phyloP scores from a whole-genome alignment of 495 filamentous ascomycete species.

The Penicillium dipodomyicola region DNA sequence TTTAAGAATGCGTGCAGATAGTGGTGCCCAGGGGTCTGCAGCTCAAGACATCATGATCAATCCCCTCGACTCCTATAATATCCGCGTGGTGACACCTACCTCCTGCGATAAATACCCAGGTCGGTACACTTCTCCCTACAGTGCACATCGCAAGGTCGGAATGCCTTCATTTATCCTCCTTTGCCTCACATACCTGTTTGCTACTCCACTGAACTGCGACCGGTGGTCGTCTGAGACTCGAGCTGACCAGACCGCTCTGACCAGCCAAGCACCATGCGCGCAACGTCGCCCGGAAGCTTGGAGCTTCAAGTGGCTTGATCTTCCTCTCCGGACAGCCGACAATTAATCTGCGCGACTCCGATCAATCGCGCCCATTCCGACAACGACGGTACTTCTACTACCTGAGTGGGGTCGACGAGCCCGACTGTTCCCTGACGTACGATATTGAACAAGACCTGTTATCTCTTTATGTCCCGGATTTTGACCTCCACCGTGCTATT shows the following conservation, averaged over 20 bases:
- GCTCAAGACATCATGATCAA: conserved; percentile 27
- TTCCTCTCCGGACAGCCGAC: conserved; percentile 82
- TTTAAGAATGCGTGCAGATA: conserved; percentile 18
- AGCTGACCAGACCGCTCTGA: conserved; percentile 15
- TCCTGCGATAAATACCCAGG: conserved; percentile 48
- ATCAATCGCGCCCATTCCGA: conserved; percentile 71
- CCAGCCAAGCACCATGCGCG: conserved; percentile 79
- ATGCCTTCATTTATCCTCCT: conserved; percentile 1
- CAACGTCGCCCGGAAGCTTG: conserved; percentile 66
- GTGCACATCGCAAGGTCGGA: conserved; percentile 10
- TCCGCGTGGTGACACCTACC: conserved; percentile 30
- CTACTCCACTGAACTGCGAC: conserved; percentile 8
- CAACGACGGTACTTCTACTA: conserved; percentile 96
- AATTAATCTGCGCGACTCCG: conserved; percentile 72
- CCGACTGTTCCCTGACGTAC: conserved; percentile 83
- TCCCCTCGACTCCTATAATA: conserved; percentile 33
- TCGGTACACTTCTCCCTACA: conserved; percentile 19
- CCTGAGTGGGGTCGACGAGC: conserved; percentile 75
- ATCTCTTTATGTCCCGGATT: conserved; percentile 90
- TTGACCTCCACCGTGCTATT: conserved; percentile 81
- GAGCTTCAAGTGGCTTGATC: conserved; percentile 61
- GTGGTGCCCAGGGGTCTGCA: conserved; percentile 5
- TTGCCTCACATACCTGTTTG: conserved; percentile 5
- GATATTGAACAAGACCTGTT: conserved; percentile 67
- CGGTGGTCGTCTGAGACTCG: conserved; percentile 11